Conservation (phyloP, 2,329 filamentous ascomycete species). For the Talaromyces albobiverticillius region DNA sequence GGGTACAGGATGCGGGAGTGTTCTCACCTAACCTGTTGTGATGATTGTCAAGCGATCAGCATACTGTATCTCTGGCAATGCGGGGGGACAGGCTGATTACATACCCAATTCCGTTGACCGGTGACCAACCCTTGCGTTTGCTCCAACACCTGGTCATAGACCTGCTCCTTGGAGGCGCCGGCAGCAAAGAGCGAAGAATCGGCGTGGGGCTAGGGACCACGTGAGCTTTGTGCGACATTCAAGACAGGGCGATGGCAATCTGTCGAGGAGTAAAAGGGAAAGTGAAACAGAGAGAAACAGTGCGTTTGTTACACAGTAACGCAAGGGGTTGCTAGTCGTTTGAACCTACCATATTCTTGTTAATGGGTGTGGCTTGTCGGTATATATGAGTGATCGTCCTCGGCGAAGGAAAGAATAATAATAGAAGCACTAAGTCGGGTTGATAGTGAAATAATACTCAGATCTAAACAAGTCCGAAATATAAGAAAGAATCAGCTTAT, state of each 20-base stretch:
- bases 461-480: background rate
- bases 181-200: conserved; percentile 45
- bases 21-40: conserved; percentile 31
- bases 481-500: background rate
- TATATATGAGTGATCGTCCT: background rate
- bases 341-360: background rate
- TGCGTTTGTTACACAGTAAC: background rate
- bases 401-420: background rate
- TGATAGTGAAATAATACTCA: background rate
- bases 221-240: conserved; percentile 11
- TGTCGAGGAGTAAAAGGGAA: background rate
- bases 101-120: conserved; percentile 48
- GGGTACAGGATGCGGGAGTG: background rate
- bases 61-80: background rate
- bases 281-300: background rate
- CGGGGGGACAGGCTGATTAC: conserved; percentile 4
- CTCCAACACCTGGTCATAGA: conserved; percentile 41
- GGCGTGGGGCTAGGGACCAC: conserved; percentile 41
- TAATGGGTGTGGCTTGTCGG: background rate
- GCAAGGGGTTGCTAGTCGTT: background rate
- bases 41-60: conserved; percentile 8
- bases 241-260: background rate
- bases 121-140: conserved; percentile 38
- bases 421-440: background rate
- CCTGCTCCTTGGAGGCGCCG: conserved; percentile 37